Evolutionary conservation across 2,329 filamentous ascomycete species (phyloP), one percentile per base, ranked within the genome.

Genomic region (Ceratocystis lukuohia): DNA sequence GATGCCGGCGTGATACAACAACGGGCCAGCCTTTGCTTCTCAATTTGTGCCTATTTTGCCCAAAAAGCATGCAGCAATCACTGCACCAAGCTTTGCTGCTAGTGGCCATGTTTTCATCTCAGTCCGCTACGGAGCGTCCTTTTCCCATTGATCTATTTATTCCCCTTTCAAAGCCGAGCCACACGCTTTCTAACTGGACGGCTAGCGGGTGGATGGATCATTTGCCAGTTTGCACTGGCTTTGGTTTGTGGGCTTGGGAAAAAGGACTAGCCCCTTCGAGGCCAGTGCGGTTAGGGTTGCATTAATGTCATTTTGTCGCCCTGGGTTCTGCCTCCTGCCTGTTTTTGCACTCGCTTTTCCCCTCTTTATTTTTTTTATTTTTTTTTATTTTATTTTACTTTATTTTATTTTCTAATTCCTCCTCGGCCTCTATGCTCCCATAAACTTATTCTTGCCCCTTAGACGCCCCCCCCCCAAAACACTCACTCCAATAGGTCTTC

Each of bases 251-350:
- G 12, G 30, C 15, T 59, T 5, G n/a, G n/a, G 1, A 25, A 15
- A 15, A 8, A 15, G 20, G 15, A 59, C 28, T 59, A 59, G 56
- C 56, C 28, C 28, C 56, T 59, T 17, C 25, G 56, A 37, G 56
- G 56, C 56, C 56, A 30, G 7, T 59, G 56, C 56, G 56, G 56
- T 30, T 59, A 59, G 56, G 56, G 56, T 59, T 59, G 61, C 8
- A 62, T 62, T 62, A 46, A 44, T 28, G 37, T 62, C 61, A 37
- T 8, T 33, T 59, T 59, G 56, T 59, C 3, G 56, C 12, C n/a
- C 17, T 57, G 53, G 28, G 53, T 17, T 57, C 28, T 57, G 53
- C n/a, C 17, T 17, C 33, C 53, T n/a, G n/a, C 25, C 20, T 20
- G 25, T 1, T 28, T 22, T 25, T 25, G 20, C 22, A 53, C 48